These are phyloP conservation scores for Eucalyptus curtisii DNA, from an alignment of 345 rosid genomes.

Conservation along the genomic window DNA sequence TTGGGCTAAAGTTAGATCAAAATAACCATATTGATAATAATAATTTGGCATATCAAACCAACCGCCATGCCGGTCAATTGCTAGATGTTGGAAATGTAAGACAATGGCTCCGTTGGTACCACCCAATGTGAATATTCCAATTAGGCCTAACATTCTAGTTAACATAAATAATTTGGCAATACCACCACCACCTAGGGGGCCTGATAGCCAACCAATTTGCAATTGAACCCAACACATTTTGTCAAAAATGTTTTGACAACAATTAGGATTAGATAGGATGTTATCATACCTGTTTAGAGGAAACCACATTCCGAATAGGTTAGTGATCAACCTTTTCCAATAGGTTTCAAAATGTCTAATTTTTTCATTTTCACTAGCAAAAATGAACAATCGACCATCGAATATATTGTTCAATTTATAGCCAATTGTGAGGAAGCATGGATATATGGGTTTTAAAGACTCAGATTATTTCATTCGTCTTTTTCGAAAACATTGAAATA, in stretches of 20 bases:
- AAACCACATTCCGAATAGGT: rapidly evolving
- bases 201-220: not conserved
- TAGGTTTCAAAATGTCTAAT: not conserved
- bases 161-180: not conserved
- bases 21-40: not conserved
- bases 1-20: not conserved
- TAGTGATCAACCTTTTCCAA: not conserved
- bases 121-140: not conserved
- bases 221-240: not conserved
- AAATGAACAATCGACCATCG: not conserved
- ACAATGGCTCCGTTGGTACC: not conserved
- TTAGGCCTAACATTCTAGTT: not conserved
- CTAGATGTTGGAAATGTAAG: not conserved
- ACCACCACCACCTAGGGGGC: not conserved
- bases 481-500: not conserved
- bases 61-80: not conserved
- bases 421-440: not conserved
- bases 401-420: no score
- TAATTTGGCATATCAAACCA: not conserved
- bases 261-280: not conserved
- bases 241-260: not conserved
- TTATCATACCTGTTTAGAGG: no score
- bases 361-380: not conserved
- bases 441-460: not conserved
- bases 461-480: not conserved